phyloP scores from a whole-genome alignment of 2,329 filamentous ascomycete genomes.

The Bipolaris bicolor region DNA sequence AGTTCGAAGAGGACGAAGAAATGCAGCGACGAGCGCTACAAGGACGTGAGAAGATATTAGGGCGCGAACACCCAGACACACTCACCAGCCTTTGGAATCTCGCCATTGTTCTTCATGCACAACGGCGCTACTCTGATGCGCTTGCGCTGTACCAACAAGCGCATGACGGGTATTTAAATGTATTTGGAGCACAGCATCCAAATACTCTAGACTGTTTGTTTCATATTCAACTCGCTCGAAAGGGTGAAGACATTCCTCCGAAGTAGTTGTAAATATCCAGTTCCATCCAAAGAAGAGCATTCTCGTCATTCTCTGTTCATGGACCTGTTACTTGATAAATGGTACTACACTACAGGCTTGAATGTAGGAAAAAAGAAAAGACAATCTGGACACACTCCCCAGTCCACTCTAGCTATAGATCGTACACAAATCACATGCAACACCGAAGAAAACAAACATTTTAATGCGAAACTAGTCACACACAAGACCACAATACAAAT shows the following conservation, averaged over 20 bases:
- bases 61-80: background rate
- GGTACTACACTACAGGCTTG: too few species aligned
- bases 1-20: conserved; percentile 11
- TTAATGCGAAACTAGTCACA: too few species aligned
- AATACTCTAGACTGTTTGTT: background rate
- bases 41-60: background rate
- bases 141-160: background rate
- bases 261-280: too few species aligned
- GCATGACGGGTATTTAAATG: background rate
- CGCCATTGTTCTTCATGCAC: background rate
- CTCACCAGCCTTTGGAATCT: background rate
- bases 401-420: too few species aligned
- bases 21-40: conserved; percentile 5
- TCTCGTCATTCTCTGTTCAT: too few species aligned
- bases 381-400: too few species aligned
- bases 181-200: background rate
- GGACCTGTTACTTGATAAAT: too few species aligned
- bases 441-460: too few species aligned
- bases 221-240: background rate
- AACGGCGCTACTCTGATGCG: background rate
- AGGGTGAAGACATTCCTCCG: background rate
- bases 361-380: too few species aligned
- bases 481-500: too few species aligned
- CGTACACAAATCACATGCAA: too few species aligned
- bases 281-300: too few species aligned